Base-by-base conservation (phyloP, 2,329 filamentous ascomycete genomes). In the Taxawa tesnikishii region DNA sequence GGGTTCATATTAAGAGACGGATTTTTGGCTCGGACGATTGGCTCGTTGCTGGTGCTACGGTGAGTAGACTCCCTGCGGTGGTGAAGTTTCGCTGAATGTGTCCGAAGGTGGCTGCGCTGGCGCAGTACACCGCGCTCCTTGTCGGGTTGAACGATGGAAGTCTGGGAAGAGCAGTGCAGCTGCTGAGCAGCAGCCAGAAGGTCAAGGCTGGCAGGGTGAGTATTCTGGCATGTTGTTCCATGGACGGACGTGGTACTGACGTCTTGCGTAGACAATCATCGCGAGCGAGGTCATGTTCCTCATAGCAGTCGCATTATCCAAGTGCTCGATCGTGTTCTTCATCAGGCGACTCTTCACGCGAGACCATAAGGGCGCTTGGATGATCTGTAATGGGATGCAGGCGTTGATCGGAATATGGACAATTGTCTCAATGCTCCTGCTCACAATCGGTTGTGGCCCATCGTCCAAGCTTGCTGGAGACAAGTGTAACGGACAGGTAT, bases 261-360 rank as follows among this genome's bases (percentile, higher is more conserved):
- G 21, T 8, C 21, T 18, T 21, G 6, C n/a, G 15, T 14, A 36
- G 33, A 19, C 42, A 4, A 44, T 47, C 5, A 41, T 50, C 28
- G 43, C 43, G 9, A 43, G 43, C 15, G 39, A 46, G 23, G 39
- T 48, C 11, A 36, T 51, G 15, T 43, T 50, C 33, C 43, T 53
- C 16, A 14, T 43, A 8, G 31, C 43, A 6, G 29, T 50, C 12
- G 41, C 38, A 10, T 35, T 48, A 17, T 43, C 48, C 15, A 53
- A 53, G 37, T 36, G 39, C 34, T 48, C 47, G 13, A 46, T 53
- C 31, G 41, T 50, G 8, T 41, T 43, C 15, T 45, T 53, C 16
- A 45, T 53, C 40, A 46, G 45, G 28, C 42, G 49, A 6, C 38
- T 53, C 11, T 49, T 52, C 32, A 45, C 47, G 12, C 41, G 40